Evolutionary conservation across 116 monocot genomes (phyloP).

Genomic region (Posidonia oceanica): DNA sequence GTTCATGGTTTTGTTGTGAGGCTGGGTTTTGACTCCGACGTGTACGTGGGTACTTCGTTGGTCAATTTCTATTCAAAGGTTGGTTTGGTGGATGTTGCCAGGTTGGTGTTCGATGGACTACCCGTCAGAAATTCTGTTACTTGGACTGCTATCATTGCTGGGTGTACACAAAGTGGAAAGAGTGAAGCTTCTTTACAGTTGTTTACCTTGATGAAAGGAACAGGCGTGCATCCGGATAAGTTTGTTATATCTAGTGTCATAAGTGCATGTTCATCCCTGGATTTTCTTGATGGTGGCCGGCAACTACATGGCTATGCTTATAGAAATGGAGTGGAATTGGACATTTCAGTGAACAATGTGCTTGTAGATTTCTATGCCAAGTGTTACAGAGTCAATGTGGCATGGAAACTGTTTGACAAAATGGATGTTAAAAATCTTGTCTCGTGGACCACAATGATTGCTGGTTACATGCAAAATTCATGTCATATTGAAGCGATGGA

Average conservation of each 20-base stretch:
- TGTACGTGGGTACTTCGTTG: slow-evolving; percentile 67
- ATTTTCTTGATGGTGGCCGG: slow-evolving; percentile 47
- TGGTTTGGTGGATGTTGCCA: slow-evolving; percentile 39
- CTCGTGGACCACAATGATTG: slow-evolving; percentile 85
- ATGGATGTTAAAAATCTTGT: slow-evolving; percentile 46
- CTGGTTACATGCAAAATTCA: slow-evolving; percentile 84
- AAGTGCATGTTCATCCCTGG: slow-evolving; percentile 44
- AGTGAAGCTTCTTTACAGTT: slow-evolving; percentile 27
- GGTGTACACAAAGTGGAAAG: slow-evolving; percentile 40
- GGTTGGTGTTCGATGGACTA: slow-evolving; percentile 32
- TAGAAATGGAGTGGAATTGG: slow-evolving; percentile 43
- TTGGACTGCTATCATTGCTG: slow-evolving; percentile 63
- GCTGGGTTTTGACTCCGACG: slow-evolving; percentile 29
- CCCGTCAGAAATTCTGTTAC: slow-evolving; percentile 57
- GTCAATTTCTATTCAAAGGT: slow-evolving; percentile 49
- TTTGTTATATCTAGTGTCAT: slow-evolving; percentile 62
- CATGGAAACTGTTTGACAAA: slow-evolving; percentile 44
- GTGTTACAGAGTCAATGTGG: slow-evolving; percentile 33
- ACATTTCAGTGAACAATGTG: slow-evolving; percentile 57
- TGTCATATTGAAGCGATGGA: slow-evolving; percentile 34
- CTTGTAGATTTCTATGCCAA: slow-evolving; percentile 72
- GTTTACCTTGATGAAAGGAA: slow-evolving; percentile 40
- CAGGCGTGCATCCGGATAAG: slow-evolving; percentile 32
- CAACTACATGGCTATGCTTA: slow-evolving; percentile 59
- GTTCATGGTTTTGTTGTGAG: slow-evolving; percentile 46